phyloP scores from a whole-genome alignment of 2,329 filamentous ascomycete species.

The Mycosphaerella sp. region DNA sequence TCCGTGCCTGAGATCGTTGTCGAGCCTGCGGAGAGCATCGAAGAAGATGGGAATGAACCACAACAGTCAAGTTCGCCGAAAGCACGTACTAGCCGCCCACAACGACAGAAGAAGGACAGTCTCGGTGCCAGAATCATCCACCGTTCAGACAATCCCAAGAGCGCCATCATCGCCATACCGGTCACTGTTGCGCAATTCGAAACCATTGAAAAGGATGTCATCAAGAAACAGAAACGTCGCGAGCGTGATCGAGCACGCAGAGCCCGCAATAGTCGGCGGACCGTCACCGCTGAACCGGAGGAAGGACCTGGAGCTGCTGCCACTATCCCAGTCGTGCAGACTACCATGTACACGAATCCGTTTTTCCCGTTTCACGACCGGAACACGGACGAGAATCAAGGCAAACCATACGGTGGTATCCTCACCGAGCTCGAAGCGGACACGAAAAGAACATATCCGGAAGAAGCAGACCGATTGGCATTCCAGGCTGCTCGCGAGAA shows the following conservation, averaged over 20 bases:
- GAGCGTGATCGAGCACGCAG: slow-evolving; percentile 39
- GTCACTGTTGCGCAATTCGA: slow-evolving; percentile 33
- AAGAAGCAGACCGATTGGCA: slow-evolving; percentile 68
- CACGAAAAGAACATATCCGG: slow-evolving; percentile 79
- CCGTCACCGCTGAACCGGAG: slow-evolving; percentile 36
- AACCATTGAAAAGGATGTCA: slow-evolving; percentile 35
- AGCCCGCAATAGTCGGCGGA: slow-evolving; percentile 41
- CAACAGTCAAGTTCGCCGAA: slow-evolving; percentile 25
- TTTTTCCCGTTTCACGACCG: slow-evolving; percentile 87
- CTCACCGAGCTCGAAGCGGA: slow-evolving; percentile 83
- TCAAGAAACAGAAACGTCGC: slow-evolving; percentile 49
- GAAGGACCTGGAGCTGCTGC: slow-evolving; percentile 30
- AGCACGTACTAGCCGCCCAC: slow-evolving; percentile 44
- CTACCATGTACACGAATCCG: slow-evolving; percentile 62
- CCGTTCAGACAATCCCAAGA: slow-evolving; percentile 32
- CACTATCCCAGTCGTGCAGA: slow-evolving; percentile 55
- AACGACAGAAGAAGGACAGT: slow-evolving; percentile 45
- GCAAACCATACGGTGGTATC: slow-evolving; percentile 93
- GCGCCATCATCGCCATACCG: slow-evolving; percentile 49
- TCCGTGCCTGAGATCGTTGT: slow-evolving; percentile 11
- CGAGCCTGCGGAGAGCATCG: slow-evolving; percentile 21
- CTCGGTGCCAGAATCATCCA: slow-evolving; percentile 28
- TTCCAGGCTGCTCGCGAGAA: slow-evolving; percentile 88
- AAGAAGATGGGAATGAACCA: slow-evolving; percentile 17
- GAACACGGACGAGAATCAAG: slow-evolving; percentile 80